These are phyloP conservation scores for Pseudozyma sp. DNA, from an alignment of 1,284 basidiomycete genomes.

Conservation along the genomic window DNA sequence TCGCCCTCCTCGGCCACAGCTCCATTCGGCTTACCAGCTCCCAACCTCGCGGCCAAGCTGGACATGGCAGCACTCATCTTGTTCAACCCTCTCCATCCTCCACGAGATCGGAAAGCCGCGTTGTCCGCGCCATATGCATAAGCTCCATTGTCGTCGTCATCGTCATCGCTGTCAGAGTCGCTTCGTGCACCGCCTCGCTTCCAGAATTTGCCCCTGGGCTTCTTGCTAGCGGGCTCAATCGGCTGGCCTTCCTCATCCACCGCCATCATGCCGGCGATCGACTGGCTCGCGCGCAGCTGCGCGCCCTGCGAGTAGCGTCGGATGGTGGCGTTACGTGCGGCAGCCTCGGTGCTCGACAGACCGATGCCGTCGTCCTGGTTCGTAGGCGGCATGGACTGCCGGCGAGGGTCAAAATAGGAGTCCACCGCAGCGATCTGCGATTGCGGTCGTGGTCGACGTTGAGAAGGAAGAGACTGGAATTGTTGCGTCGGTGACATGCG, in stretches of 20 bases:
- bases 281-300: constrained; percentile 35
- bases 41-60: constrained; percentile 29
- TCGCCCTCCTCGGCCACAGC: constrained; percentile 18
- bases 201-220: constrained; percentile 44
- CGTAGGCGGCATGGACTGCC: constrained; percentile 15
- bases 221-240: constrained; percentile 20
- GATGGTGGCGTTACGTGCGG: constrained; percentile 34
- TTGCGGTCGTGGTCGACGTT: constrained; percentile 27
- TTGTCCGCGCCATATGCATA: constrained; percentile 18
- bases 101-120: constrained; percentile 28
- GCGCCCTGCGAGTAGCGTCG: constrained; percentile 40
- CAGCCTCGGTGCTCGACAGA: constrained; percentile 39
- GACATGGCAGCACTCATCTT: constrained; percentile 57
- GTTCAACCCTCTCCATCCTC: constrained; percentile 54
- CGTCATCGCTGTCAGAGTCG: constrained; percentile 38
- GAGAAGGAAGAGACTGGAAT: constrained; percentile 16
- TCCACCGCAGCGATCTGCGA: constrained; percentile 31
- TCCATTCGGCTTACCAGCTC: constrained; percentile 16
- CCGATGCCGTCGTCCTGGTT: constrained; percentile 20
- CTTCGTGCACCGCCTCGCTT: constrained; percentile 24
- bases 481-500: constrained; percentile 30
- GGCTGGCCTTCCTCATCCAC: constrained; percentile 49
- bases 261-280: constrained; percentile 49
- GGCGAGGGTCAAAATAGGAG: constrained; percentile 35
- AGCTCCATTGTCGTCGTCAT: constrained; percentile 33